These are phyloP conservation scores for Reticulascus tulasneorum DNA, from an alignment of 2,329 filamentous ascomycete species.

Conservation along the genomic window DNA sequence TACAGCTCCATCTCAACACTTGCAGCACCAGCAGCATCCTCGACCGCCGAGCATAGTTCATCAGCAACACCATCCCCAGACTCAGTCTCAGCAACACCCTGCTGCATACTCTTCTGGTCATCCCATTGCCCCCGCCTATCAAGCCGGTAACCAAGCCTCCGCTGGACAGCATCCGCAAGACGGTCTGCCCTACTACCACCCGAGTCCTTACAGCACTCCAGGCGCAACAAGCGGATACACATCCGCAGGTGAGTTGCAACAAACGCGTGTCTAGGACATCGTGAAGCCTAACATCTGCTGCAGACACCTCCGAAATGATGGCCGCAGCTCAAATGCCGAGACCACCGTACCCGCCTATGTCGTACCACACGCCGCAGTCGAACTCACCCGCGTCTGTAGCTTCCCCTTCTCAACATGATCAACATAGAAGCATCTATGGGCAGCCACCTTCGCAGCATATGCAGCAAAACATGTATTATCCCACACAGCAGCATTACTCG, in stretches of 20 bases:
- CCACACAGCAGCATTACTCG: constrained; percentile 57
- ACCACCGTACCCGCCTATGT: constrained; percentile 80
- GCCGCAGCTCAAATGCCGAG: constrained; percentile 67
- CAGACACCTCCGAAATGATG: constrained; percentile 63
- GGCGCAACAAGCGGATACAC: constrained; percentile 80
- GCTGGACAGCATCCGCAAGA: constrained; percentile 63
- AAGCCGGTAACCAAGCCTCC: constrained; percentile 58
- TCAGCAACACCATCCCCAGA: constrained; percentile 66
- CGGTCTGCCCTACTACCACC: constrained; percentile 64
- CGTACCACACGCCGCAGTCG: constrained; percentile 90
- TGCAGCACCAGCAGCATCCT: constrained; percentile 65
- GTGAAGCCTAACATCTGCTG: constrained; percentile 13
- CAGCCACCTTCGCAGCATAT: constrained; percentile 75
- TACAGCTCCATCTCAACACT: constrained; percentile 61
- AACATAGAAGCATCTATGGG: constrained; percentile 81
- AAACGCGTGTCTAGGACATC: constrained; percentile 3
- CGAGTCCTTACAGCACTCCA: constrained; percentile 78
- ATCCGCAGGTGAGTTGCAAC: constrained; percentile 67
- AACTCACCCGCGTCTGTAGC: constrained; percentile 92
- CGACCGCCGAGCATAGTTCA: constrained; percentile 70
- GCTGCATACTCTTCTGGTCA: constrained; percentile 66
- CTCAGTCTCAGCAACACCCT: constrained; percentile 59
- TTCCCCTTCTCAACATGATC: constrained; percentile 83
- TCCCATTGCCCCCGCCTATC: constrained; percentile 63
- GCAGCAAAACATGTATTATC: constrained; percentile 77